Conservation (phyloP, 2,329 filamentous ascomycete species). For the Xylaria sp. region DNA sequence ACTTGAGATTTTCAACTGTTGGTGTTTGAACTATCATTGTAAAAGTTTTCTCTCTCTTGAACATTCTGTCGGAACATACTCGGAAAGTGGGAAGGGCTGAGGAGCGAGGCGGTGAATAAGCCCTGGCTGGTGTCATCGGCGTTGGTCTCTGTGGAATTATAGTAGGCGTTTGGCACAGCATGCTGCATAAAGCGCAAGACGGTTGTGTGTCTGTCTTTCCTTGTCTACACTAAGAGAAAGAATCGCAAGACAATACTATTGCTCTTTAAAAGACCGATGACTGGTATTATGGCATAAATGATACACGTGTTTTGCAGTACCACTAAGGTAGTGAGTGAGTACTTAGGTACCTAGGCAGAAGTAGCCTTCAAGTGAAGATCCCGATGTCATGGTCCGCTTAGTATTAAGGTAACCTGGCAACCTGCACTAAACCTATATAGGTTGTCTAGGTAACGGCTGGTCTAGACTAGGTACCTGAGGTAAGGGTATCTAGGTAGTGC, state of each 20-base stretch:
- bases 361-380: too few relatives aligned
- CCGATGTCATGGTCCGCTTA: too few relatives aligned
- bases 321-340: too few relatives aligned
- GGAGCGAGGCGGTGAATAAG: constrained; percentile 22
- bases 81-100: constrained; percentile 28
- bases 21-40: constrained; percentile 18
- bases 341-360: too few relatives aligned
- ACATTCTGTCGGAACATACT: constrained; percentile 34
- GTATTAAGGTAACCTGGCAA: too few relatives aligned
- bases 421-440: too few relatives aligned
- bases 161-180: constrained; percentile 11
- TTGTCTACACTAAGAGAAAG: constrained; percentile 1
- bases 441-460: too few relatives aligned
- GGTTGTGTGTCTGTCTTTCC: neutral
- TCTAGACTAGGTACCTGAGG: too few relatives aligned
- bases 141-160: constrained; percentile 14
- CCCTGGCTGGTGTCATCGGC: constrained; percentile 17
- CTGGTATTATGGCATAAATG: constrained; percentile 1
- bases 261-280: neutral
- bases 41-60: constrained; percentile 22
- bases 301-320: neutral
- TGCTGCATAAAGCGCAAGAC: constrained; percentile 7
- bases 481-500: too few relatives aligned
- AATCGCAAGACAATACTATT: constrained; percentile 13
- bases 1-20: constrained; percentile 14